Percentiles rank a stretch among this genome's conserved stretches.
Conservation (phyloP, 2,329 filamentous ascomycete genomes). For the Daldinia eschscholtzii region DNA sequence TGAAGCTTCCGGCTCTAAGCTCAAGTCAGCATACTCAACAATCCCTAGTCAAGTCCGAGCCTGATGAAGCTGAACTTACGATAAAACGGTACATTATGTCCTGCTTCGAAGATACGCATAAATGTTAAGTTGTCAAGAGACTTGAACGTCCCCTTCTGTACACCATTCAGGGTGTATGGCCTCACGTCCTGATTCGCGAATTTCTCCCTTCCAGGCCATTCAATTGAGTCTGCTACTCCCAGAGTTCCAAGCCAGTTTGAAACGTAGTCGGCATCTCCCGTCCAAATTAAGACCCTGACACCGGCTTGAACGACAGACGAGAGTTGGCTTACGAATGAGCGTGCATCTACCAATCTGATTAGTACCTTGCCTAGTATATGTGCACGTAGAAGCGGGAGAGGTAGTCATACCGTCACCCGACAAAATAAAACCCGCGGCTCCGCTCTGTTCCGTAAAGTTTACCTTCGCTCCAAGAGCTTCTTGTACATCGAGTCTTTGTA, state of each 20-base stretch:
- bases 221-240: slow-evolving; percentile 60
- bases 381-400: neutral
- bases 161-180: slow-evolving; percentile 63
- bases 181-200: slow-evolving; percentile 56
- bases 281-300: slow-evolving; percentile 65
- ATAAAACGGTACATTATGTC: slow-evolving; percentile 1
- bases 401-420: neutral
- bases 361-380: slow-evolving; percentile 16
- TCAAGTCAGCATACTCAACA: slow-evolving; percentile 29
- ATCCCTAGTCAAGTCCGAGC: neutral
- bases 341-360: slow-evolving; percentile 13
- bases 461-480: slow-evolving; percentile 45
- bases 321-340: slow-evolving; percentile 56
- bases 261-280: slow-evolving; percentile 69
- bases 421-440: neutral
- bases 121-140: neutral
- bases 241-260: slow-evolving; percentile 70
- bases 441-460: neutral
- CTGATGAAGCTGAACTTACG: neutral
- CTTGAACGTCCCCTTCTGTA: neutral
- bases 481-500: slow-evolving; percentile 43
- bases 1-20: slow-evolving; percentile 36
- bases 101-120: neutral
- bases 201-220: slow-evolving; percentile 56
- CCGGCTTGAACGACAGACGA: slow-evolving; percentile 61